Evolutionary conservation across 148 eudicot species (phyloP), one percentile per base, ranked within the genome.

Genomic region (Camellia lanceoleosa): DNA sequence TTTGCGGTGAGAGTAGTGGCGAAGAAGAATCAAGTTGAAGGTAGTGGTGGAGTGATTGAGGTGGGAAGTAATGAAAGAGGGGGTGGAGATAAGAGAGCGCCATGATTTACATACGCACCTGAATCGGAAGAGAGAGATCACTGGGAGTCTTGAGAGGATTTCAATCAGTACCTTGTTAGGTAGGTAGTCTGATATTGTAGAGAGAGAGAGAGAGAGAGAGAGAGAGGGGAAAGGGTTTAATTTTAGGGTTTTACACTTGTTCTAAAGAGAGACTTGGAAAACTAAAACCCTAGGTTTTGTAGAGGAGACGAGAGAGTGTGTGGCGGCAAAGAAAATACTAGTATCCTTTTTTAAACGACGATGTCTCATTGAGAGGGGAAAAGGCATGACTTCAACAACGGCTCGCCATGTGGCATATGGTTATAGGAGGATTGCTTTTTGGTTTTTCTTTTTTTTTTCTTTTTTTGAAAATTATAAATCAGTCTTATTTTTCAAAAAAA

Each of bases 1-100:
- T 65, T 23, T 65, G 68, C 68, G 41, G 68, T 65, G 68, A 23
- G 68, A 23, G 68, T 65, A 65, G 68, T 23, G 68, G 14, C 68
- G 41, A 23, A 42, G 44, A 38, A 42, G 7, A 66, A 15, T 30
- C 38, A 30, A 30, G 38, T 30, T 30, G 43, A 30, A 65, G 68
- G 68, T 5, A 10, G 42, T 65, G 68, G 68, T 10, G 44, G 68
- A 65, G 10, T 19, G 41, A 12, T 12, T 19, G 44, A 13, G 12
- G 44, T 65, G 68, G 23, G 23, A 10, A 41, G 68, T 19, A 44
- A 65, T 30, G 44, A 65, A 65, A 23, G 10, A 10, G 44, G 68
- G 68, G 68, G 68, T 30, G 44, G 68, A 65, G 44, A 65, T 9
- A 44, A 65, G 44, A 30, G 7, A 65, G 16, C 10, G 44, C 43